Base-by-base conservation (phyloP, 345 rosid species). In the Eucalyptus cloeziana region DNA sequence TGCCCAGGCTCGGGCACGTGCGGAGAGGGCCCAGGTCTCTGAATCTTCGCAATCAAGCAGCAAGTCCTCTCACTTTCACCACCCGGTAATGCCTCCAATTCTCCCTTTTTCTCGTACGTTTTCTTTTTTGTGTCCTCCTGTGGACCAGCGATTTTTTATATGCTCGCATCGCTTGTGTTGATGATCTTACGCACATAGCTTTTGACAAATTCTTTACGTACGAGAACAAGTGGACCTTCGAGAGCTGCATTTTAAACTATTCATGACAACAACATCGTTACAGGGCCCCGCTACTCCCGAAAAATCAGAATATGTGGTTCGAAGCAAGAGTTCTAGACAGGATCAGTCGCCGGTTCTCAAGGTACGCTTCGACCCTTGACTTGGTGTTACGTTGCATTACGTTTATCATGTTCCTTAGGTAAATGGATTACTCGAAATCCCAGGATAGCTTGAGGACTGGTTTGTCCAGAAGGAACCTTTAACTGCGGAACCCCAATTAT, bases 201-300 rank as follows among this genome's bases (percentile, higher is more conserved):
- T 76, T 76, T 11, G 83, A 21, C 47, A 40, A 76, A 21, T 76
- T 21, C 47, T 40, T 40, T 76, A 21, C 43, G 30, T 76, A 40
- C 30, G 83, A 37, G 83, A 76, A 76, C 83, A 21, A 71, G 83
- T 37, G 83, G 83, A 71, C 83, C 83, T 19, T 21, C 30, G 83
- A 76, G 47, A 80, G 13, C 51, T 50, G 45, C 52, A 25, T 49
- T 67, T 43, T 37, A 88, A 40, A 43, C 25, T 49, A 49, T 54
- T 43, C 37, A 44, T 25, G 33, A 13, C 47, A 37, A 76, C 83
- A 3, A 37, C 47, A 4, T 76, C 1, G 24, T 76, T 80, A 37
- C 91, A 98, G 99, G 97, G 97, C 86, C 99, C 97, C 79, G 94
- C 95, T 33, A 98, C 99, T 44, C 97, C 97, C 11, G 97, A 97